Conservation (phyloP, 2,329 filamentous ascomycete genomes). For the Botrytis galanthina region DNA sequence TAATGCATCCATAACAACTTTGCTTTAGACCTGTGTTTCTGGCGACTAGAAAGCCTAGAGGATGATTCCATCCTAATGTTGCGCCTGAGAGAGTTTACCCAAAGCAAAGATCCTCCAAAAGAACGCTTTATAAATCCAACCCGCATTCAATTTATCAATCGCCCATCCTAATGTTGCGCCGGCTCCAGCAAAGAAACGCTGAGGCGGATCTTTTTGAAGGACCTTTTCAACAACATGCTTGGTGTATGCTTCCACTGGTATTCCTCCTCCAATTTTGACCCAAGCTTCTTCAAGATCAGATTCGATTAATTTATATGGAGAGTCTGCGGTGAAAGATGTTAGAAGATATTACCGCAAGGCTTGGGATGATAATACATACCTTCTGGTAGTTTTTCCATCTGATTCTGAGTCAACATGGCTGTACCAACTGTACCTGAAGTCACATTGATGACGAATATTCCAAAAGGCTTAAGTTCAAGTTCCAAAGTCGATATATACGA, state of each 20-base stretch:
- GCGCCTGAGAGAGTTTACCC: not conserved
- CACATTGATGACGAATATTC: not conserved
- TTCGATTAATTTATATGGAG: not conserved
- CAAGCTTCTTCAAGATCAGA: not conserved
- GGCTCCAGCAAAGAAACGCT: not conserved
- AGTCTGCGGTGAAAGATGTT: not conserved
- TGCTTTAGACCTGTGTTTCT: not conserved
- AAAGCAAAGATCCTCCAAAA: not conserved
- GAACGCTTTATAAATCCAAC: not conserved
- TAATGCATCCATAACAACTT: not conserved
- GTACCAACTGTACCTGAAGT: not conserved
- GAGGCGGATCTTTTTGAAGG: not conserved
- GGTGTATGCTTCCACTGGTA: not conserved
- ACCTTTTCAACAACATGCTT: not conserved
- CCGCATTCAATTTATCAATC: not conserved
- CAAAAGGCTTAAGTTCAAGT: not conserved
- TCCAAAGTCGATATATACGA: not conserved
- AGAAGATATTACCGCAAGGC: too few species aligned
- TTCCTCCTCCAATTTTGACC: not conserved
- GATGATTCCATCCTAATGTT: not conserved
- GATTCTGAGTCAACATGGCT: not conserved
- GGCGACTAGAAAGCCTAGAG: not conserved
- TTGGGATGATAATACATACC: not conserved
- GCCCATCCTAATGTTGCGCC: not conserved
- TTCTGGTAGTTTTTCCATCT: not conserved